Conservation (phyloP, 768 basidiomycete species). For the Rickenella mellea region DNA sequence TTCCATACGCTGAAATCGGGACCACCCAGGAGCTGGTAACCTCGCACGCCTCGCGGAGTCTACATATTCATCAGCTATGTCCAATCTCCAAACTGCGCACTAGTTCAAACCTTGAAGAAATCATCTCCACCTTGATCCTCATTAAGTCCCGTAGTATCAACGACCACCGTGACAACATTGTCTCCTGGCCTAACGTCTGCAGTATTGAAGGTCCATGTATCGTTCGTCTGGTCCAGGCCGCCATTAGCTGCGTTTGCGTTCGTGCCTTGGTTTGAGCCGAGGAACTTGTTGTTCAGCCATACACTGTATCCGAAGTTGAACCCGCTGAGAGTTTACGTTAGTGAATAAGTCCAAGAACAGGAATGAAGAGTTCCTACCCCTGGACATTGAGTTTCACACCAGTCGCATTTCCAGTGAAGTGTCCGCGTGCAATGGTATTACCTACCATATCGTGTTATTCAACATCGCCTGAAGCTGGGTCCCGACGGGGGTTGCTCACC, state of each 20-base stretch:
- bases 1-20: slow-evolving; percentile 17
- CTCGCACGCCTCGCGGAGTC: slow-evolving; percentile 19
- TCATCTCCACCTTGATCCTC: slow-evolving; percentile 15
- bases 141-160: slow-evolving; percentile 17
- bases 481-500: slow-evolving; percentile 1
- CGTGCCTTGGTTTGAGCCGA: slow-evolving; percentile 13
- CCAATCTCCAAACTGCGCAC: background rate
- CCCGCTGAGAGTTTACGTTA: slow-evolving; percentile 3
- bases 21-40: slow-evolving; percentile 16
- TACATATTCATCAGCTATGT: slow-evolving; percentile 3
- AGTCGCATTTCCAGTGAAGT: slow-evolving; percentile 17
- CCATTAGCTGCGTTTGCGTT: slow-evolving; percentile 11
- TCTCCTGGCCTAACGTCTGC: slow-evolving; percentile 10
- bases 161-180: slow-evolving; percentile 13
- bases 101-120: slow-evolving; percentile 10
- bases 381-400: slow-evolving; percentile 17
- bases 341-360: background rate
- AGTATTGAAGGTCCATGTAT: slow-evolving; percentile 10
- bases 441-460: slow-evolving; percentile 1
- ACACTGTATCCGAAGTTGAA: slow-evolving; percentile 15
- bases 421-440: slow-evolving; percentile 12
- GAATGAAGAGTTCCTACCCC: slow-evolving; percentile 7
- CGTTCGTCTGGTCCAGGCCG: slow-evolving; percentile 10
- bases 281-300: slow-evolving; percentile 14
- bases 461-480: background rate